These are phyloP conservation scores for Pichia pseudocactophila DNA, from an alignment of 805 yeast genomes.

Conservation along the genomic window DNA sequence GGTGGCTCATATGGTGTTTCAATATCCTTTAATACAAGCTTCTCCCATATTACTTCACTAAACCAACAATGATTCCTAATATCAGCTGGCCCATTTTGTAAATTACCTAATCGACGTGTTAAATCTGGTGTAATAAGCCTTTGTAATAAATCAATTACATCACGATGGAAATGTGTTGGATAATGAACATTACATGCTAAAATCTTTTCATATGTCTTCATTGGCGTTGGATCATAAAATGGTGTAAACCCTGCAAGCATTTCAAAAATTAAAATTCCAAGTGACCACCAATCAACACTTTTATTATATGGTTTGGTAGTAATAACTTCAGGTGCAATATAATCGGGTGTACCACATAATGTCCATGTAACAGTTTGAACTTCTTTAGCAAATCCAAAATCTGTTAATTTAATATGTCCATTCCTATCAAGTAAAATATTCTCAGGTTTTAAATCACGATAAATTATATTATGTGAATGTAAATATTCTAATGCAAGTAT, in stretches of 20 bases:
- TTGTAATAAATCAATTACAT: constrained; percentile 41
- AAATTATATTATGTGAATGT: constrained; percentile 50
- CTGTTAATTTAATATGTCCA: constrained; percentile 53
- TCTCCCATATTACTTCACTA: constrained; percentile 53
- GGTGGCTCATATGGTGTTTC: constrained; percentile 62
- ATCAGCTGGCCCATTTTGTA: constrained; percentile 49
- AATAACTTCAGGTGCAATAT: constrained; percentile 59
- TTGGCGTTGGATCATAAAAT: constrained; percentile 53
- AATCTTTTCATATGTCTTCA: constrained; percentile 55
- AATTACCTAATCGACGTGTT: constrained; percentile 47
- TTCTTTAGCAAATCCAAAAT: constrained; percentile 57
- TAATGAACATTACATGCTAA: constrained; percentile 43
- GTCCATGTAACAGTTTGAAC: constrained; percentile 53
- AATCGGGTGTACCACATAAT: constrained; percentile 57
- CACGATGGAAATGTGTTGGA: constrained; percentile 47
- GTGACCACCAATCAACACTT: constrained; percentile 60
- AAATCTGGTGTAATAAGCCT: constrained; percentile 47
- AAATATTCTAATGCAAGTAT: constrained; percentile 49
- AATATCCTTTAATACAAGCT: constrained; percentile 44
- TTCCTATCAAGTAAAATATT: constrained; percentile 49
- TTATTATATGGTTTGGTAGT: constrained; percentile 55
- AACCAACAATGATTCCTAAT: constrained; percentile 53
- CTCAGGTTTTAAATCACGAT: constrained; percentile 55
- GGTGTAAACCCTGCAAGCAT: constrained; percentile 59
- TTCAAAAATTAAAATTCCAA: constrained; percentile 51